Conservation (phyloP, 2,329 filamentous ascomycete species). For the Microdochium trichocladiopsis region DNA sequence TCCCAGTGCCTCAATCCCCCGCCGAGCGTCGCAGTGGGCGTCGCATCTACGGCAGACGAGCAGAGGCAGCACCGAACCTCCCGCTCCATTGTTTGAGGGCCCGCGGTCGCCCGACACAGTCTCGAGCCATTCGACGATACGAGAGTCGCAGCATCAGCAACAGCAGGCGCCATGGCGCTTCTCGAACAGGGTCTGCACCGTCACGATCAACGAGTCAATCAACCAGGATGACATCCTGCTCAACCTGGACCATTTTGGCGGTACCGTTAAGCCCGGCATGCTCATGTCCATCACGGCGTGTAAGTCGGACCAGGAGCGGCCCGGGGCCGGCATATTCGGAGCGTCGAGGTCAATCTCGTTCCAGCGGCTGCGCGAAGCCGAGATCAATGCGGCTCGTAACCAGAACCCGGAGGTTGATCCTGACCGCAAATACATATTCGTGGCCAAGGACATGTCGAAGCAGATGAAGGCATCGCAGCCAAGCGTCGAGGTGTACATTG, state of each 20-base stretch:
- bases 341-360: background rate
- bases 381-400: slow-evolving; percentile 4
- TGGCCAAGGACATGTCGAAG: slow-evolving; percentile 63
- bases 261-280: slow-evolving; percentile 55
- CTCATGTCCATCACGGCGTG: slow-evolving; percentile 58
- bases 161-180: slow-evolving; percentile 15
- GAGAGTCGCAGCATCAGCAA: slow-evolving; percentile 22
- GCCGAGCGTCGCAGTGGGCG: slow-evolving; percentile 39
- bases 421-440: slow-evolving; percentile 56
- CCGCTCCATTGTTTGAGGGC: slow-evolving; percentile 20
- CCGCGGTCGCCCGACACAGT: slow-evolving; percentile 38
- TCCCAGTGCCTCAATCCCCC: slow-evolving; percentile 30
- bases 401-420: slow-evolving; percentile 19
- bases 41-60: slow-evolving; percentile 47
- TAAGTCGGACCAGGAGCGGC: slow-evolving; percentile 21
- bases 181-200: slow-evolving; percentile 40
- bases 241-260: slow-evolving; percentile 64
- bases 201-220: slow-evolving; percentile 65
- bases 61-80: slow-evolving; percentile 36
- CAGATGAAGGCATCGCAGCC: slow-evolving; percentile 60
- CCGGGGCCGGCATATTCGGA: slow-evolving; percentile 8
- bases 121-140: slow-evolving; percentile 43
- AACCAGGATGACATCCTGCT: slow-evolving; percentile 73
- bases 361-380: slow-evolving; percentile 1
- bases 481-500: slow-evolving; percentile 64